Percentiles rank a stretch among this genome's conserved stretches.
These are phyloP conservation scores for Neohortaea acidophila DNA, from an alignment of 495 filamentous ascomycete genomes.

Conservation along the genomic window DNA sequence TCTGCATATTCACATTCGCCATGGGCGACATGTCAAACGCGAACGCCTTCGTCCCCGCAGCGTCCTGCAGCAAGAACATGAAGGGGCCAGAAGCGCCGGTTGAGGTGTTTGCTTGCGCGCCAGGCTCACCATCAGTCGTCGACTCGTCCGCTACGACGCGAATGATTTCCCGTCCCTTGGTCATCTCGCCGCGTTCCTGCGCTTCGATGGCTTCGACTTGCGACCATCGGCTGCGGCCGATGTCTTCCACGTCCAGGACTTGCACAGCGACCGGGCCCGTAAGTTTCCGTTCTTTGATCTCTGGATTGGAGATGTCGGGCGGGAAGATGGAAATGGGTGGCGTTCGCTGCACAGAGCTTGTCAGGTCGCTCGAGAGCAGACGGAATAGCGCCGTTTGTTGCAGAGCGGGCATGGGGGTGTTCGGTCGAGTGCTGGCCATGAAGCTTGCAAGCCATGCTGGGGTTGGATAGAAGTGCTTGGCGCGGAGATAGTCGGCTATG, in stretches of 20 bases:
- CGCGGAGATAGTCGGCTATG: constrained; percentile 21
- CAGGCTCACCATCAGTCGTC: constrained; percentile 18
- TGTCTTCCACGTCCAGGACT: constrained; percentile 69
- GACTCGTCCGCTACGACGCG: constrained; percentile 45
- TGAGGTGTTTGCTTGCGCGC: constrained; percentile 8
- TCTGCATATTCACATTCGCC: constrained; percentile 43
- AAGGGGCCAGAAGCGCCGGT: constrained; percentile 41
- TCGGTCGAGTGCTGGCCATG: constrained; percentile 27
- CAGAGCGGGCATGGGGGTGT: constrained; percentile 54
- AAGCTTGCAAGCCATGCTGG: constrained; percentile 26
- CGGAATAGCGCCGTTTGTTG: constrained; percentile 68
- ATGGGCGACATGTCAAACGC: constrained; percentile 59
- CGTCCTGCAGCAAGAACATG: constrained; percentile 71
- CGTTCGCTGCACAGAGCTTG: constrained; percentile 36
- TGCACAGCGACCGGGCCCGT: constrained; percentile 54
- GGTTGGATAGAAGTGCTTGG: constrained; percentile 22
- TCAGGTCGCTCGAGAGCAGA: constrained; percentile 62
- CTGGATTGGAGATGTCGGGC: constrained; percentile 35
- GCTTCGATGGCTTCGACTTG: constrained; percentile 79
- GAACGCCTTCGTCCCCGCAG: constrained; percentile 48
- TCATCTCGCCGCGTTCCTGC: constrained; percentile 65
- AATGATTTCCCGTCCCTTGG: constrained; percentile 68
- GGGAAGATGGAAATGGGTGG: constrained; percentile 36
- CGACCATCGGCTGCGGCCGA: constrained; percentile 61
- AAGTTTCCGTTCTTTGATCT: constrained; percentile 39